phyloP scores from a whole-genome alignment of 768 basidiomycete genomes.

The Agaricus subrufescens region DNA sequence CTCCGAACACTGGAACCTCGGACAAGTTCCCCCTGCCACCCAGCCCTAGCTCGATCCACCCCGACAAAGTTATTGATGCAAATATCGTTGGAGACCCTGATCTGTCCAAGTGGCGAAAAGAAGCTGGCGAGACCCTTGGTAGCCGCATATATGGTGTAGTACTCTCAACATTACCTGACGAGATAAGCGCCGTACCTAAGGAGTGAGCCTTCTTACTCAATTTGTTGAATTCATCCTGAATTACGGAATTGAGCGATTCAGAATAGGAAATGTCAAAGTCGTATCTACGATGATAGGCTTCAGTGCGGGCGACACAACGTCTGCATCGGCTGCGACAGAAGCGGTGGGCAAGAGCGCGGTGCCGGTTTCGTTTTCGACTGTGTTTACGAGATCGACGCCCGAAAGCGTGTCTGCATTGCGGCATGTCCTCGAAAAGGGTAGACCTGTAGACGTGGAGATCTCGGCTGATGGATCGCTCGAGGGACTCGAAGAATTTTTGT shows the following conservation, averaged over 20 bases:
- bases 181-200: slow-evolving; percentile 38
- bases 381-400: slow-evolving; percentile 46
- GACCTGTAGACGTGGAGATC: slow-evolving; percentile 69
- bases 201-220: slow-evolving; percentile 34
- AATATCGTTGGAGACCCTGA: slow-evolving; percentile 47
- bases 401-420: slow-evolving; percentile 49
- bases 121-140: slow-evolving; percentile 41
- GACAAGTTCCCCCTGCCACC: slow-evolving; percentile 67
- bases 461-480: slow-evolving; percentile 56
- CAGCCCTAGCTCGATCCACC: slow-evolving; percentile 64
- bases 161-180: slow-evolving; percentile 39
- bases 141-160: slow-evolving; percentile 53
- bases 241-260: slow-evolving; percentile 8
- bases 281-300: slow-evolving; percentile 63
- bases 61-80: slow-evolving; percentile 61
- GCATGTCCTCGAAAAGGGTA: slow-evolving; percentile 62
- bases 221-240: neutral
- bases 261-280: slow-evolving; percentile 30
- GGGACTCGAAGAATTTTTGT: slow-evolving; percentile 65
- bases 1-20: slow-evolving; percentile 61
- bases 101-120: slow-evolving; percentile 47
- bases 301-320: slow-evolving; percentile 40
- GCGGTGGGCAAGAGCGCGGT: slow-evolving; percentile 14
- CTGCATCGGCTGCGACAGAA: slow-evolving; percentile 27
- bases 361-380: slow-evolving; percentile 51